phyloP scores from a whole-genome alignment of 805 yeast genomes.

The Suhomyces sp. region DNA sequence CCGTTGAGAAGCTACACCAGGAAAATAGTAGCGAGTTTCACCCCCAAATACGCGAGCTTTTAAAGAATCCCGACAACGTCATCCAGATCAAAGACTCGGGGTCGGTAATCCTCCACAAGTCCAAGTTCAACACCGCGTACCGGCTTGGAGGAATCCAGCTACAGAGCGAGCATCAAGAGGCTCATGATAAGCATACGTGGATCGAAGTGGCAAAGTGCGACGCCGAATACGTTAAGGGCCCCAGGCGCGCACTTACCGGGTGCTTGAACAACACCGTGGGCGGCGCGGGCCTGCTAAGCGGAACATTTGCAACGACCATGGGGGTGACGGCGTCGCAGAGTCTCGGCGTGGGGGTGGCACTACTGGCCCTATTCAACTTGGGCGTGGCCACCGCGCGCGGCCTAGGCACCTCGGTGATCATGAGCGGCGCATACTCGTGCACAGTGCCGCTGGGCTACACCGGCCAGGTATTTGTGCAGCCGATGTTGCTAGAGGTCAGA shows the following conservation, averaged over 20 bases:
- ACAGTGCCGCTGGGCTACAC: conserved; percentile 14
- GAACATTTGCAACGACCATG: conserved; percentile 6
- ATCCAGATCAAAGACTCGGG: conserved; percentile 10
- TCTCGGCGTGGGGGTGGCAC: neutral
- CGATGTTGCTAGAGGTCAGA: conserved; percentile 11
- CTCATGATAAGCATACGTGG: conserved; percentile 13
- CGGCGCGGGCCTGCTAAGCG: conserved; percentile 18
- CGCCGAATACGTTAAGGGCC: neutral
- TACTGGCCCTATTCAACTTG: neutral
- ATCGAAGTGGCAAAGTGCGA: conserved; percentile 6
- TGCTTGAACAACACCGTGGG: conserved; percentile 17
- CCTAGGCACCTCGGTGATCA: conserved; percentile 1
- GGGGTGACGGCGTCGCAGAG: neutral
- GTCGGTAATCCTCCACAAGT: conserved; percentile 13
- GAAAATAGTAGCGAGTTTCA: neutral
- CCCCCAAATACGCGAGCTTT: neutral
- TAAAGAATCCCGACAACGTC: conserved; percentile 7
- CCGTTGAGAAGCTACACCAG: neutral
- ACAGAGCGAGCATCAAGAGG: neutral
- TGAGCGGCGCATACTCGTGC: conserved; percentile 15
- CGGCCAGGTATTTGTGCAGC: conserved; percentile 21
- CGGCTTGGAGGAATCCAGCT: conserved; percentile 8
- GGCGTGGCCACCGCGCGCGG: neutral
- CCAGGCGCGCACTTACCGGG: conserved; percentile 13
- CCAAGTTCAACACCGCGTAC: conserved; percentile 15